A percentile compares a stretch with the other conserved stretches of the same genome.
Evolutionary conservation across 2,329 filamentous ascomycete species (phyloP).

Genomic region (Aquanectria penicillioides): DNA sequence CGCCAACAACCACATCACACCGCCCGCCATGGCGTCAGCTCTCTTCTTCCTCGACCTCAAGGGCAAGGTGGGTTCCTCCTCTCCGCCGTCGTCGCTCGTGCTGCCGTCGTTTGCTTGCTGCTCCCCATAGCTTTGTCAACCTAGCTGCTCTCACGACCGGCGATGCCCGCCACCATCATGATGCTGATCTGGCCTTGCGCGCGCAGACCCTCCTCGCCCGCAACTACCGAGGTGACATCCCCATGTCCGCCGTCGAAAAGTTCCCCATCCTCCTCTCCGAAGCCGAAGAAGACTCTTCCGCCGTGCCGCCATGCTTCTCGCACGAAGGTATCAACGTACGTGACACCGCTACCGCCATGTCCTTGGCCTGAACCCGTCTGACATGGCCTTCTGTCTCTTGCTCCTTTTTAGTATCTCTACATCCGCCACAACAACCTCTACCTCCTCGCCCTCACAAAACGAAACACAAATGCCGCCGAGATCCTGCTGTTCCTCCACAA

Average conservation of each 20-base stretch:
- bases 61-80: conserved; percentile 80
- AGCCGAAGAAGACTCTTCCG: conserved; percentile 98
- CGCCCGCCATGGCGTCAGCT: conserved; percentile 85
- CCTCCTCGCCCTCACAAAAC: conserved; percentile 95
- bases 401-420: conserved; percentile 82
- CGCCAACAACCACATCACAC: conserved; percentile 37
- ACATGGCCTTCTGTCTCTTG: conserved; percentile 28
- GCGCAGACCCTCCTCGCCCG: conserved; percentile 92
- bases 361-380: conserved; percentile 15
- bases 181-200: conserved; percentile 40
- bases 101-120: no score
- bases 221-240: conserved; percentile 98
- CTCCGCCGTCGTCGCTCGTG: no score
- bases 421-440: conserved; percentile 99
- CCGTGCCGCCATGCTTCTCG: conserved; percentile 96
- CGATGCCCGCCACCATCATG: not conserved
- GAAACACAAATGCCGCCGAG: conserved; percentile 98
- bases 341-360: conserved; percentile 37
- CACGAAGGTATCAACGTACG: conserved; percentile 97
- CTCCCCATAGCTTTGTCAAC: conserved; percentile 6
- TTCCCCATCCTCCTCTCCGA: conserved; percentile 96
- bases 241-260: conserved; percentile 98
- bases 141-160: not conserved
- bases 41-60: conserved; percentile 99
- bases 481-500: conserved; percentile 98